phyloP scores from a whole-genome alignment of 441 rosid genomes.

The Bocquillonia castaneifolia region DNA sequence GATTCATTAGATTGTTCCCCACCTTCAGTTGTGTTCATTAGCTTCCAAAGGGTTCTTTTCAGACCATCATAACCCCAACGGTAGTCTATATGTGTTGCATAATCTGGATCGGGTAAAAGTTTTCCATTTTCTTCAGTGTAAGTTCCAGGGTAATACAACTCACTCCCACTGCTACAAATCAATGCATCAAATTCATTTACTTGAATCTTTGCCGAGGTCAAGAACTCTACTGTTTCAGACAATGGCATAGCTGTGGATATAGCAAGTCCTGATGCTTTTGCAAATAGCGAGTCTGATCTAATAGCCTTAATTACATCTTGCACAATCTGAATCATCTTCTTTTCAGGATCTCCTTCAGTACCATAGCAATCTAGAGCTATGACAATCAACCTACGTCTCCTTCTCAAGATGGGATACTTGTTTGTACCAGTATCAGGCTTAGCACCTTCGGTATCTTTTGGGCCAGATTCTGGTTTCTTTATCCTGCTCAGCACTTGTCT shows the following conservation, averaged over 20 bases:
- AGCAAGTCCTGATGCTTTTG: conserved; percentile 65
- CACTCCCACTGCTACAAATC: conserved; percentile 91
- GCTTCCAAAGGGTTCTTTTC: conserved; percentile 80
- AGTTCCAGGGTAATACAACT: conserved; percentile 76
- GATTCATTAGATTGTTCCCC: conserved; percentile 35
- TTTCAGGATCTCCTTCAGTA: conserved; percentile 54
- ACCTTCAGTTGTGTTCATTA: conserved; percentile 59
- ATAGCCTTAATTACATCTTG: conserved; percentile 63
- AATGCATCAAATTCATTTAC: conserved; percentile 75
- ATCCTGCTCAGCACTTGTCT: conserved; percentile 67
- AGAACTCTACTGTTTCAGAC: conserved; percentile 52
- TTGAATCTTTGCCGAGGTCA: conserved; percentile 62
- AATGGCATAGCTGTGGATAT: conserved; percentile 78
- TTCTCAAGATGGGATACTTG: conserved; percentile 75
- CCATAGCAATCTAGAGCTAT: conserved; percentile 76
- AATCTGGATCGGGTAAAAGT: conserved; percentile 80
- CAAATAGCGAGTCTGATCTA: conserved; percentile 53
- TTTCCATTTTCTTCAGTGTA: conserved; percentile 60
- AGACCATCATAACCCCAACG: conserved; percentile 91
- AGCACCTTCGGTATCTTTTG: conserved; percentile 43
- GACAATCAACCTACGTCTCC: conserved; percentile 68
- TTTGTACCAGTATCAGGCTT: conserved; percentile 45
- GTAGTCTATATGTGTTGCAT: conserved; percentile 77
- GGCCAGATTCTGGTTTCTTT: conserved; percentile 43
- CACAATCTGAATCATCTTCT: conserved; percentile 52